Conservation (phyloP, 2,329 filamentous ascomycete genomes). For the Hymenotorrendiella dingleyae region DNA sequence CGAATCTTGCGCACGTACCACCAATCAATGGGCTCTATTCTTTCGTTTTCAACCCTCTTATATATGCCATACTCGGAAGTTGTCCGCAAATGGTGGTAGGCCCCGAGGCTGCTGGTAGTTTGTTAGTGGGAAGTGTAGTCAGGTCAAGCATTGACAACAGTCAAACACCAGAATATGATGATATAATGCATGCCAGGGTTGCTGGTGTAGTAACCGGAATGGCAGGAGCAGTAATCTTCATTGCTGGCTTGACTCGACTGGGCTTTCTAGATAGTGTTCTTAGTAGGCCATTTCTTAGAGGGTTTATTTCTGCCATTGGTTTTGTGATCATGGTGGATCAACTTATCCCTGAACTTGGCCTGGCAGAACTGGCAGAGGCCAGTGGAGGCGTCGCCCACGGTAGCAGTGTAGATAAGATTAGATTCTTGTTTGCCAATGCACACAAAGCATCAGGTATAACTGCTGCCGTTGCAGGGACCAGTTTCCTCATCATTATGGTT, state of each 20-base stretch:
- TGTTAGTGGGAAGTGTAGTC: constrained; percentile 83
- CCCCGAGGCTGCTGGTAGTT: constrained; percentile 86
- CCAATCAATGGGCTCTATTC: constrained; percentile 91
- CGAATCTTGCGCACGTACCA: constrained; percentile 87
- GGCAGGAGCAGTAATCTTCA: constrained; percentile 81
- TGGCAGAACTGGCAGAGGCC: constrained; percentile 59
- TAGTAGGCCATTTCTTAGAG: constrained; percentile 83
- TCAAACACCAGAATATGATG: constrained; percentile 56
- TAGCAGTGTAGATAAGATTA: constrained; percentile 78
- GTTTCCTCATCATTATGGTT: constrained; percentile 87
- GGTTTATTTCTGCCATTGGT: constrained; percentile 95
- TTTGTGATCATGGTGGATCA: constrained; percentile 96
- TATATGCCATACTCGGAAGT: constrained; percentile 87
- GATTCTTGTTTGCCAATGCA: constrained; percentile 68
- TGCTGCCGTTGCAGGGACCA: constrained; percentile 66
- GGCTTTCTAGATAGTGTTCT: constrained; percentile 94
- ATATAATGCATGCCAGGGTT: constrained; percentile 67
- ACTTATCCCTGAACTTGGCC: constrained; percentile 81
- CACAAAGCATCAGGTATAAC: constrained; percentile 68
- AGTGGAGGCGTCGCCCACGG: constrained; percentile 65
- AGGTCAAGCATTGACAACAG: constrained; percentile 69
- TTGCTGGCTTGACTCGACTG: constrained; percentile 76
- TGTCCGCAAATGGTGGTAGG: constrained; percentile 92
- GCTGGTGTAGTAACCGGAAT: constrained; percentile 85
- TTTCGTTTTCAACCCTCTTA: constrained; percentile 85